Base-by-base conservation (phyloP, 352 stramenopile species). In the Globisporangium iwayamae region DNA sequence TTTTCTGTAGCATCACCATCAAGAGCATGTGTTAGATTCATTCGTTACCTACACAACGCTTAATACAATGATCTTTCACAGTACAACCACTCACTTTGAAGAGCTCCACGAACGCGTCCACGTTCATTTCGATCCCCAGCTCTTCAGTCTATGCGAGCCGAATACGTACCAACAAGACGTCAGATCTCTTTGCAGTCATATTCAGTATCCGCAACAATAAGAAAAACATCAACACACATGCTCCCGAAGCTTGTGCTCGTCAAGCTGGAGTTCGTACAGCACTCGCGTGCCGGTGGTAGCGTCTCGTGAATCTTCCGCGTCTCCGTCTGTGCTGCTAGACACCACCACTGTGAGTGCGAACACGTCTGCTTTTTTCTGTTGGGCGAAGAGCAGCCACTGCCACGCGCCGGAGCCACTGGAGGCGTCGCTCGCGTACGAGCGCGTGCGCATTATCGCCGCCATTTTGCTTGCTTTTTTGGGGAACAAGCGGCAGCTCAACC, bases 381-480 rank as follows among this genome's bases (percentile, higher is more conserved):
- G 69, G 11, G 57, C 68, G 47, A 86, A 87, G 47, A 89, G 64
- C 52, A 86, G 56, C 82, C 82, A 88, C 39, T 62, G 57, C 78
- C 78, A 85, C 32, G 64, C 16, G 18, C 9, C 41, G 8, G 14
- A 22, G 43, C 25, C 1, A 46, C 45, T 32, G 14, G 7, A 22
- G 2, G 25, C 62, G 14, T 76, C 67, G 39, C 70, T 64, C 30
- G 67, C 71, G 57, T 85, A 86, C 60, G 78, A 83, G 25, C 63
- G 67, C 58, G 73, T 39, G 14, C 41, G 38, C 28, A 58, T 63
- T 28, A 10, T 43, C 34, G 28, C 22, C n/a, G 25, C 47, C 9
- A n/a, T 45, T 45, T 30, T 38, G 25, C 25, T 28, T 28, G 25
- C 25, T 5, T 54, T 6, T 39, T 57, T 11, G 8, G 7, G n/a